Evolutionary conservation across 352 stramenopile genomes (phyloP), one percentile per base, ranked within the genome.

Genomic region (Globisporangium nunn): DNA sequence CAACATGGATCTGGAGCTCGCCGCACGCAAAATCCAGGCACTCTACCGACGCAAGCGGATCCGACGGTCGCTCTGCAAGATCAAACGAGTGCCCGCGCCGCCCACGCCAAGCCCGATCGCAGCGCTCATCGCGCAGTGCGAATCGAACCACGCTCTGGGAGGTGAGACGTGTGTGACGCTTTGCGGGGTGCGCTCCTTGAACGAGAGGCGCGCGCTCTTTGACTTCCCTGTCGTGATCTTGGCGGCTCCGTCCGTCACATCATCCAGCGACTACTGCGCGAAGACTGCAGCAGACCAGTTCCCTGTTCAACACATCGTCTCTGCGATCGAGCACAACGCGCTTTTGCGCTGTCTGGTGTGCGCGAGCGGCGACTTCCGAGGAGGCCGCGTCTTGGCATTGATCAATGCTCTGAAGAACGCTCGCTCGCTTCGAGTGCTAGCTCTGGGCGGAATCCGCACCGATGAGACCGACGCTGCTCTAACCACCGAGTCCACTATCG

Each of bases 11-110:
- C 59, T 75, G 18, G 60, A 74, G 8, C 52, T 53, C 5, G 72
- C 77, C 14, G 78, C 74, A 18, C 58, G 70, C 14, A 75, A 66
- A 50, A 85, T 88, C 44, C 80, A 91, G 58, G 67, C 68, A 4
- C 55, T 75, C 23, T 86, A 84, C 28, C 74, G 75, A 2, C 68
- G 78, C 12, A 78, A 74, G 28, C 62, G 70, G 10, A 70, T 81
- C 35, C 75, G 68, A 3, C 46, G 28, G 6, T 85, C 78, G 14
- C 62, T 87, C 2, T 50, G 50, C 39, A 64, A 77, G 29, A 54
- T 86, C 23, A 64, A 52, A 18, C 31, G 75, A 31, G 52, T 74
- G 11, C 18, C 51, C 6, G 72, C 64, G 0, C 44, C 66, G 18
- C 52, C 44, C 6, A 58, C 63, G 0, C 14, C 52, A 7, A 84